phyloP scores from a whole-genome alignment of 2,329 filamentous ascomycete species.

The Ceratocystis diversiconidia region DNA sequence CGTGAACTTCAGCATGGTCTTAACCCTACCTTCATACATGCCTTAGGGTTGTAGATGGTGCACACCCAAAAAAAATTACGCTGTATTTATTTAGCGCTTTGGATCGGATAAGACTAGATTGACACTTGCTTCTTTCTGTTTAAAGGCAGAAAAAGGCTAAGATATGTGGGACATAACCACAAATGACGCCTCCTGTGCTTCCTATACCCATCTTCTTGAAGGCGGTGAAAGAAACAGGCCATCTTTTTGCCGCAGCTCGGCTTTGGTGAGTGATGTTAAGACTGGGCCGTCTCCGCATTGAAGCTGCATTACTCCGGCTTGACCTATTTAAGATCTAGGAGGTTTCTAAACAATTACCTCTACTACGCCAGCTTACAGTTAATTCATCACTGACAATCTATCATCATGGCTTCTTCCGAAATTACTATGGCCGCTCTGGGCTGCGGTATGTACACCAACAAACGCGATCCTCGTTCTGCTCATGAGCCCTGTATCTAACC shows the following conservation, averaged over 20 bases:
- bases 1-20: background rate
- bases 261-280: background rate
- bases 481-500: conserved; percentile 9
- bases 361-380: background rate
- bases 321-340: background rate
- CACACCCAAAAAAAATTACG: background rate
- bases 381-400: background rate
- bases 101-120: conserved; percentile 8
- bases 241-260: conserved; percentile 4
- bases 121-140: background rate
- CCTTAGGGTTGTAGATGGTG: background rate
- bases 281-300: conserved; percentile 14
- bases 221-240: conserved; percentile 14
- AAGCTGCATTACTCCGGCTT: background rate
- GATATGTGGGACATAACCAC: background rate
- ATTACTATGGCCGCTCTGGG: conserved; percentile 69
- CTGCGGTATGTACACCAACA: conserved; percentile 41
- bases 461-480: background rate
- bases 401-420: conserved; percentile 22
- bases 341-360: background rate
- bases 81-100: conserved; percentile 6
- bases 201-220: background rate
- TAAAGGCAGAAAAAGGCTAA: no score
- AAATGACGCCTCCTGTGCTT: background rate
- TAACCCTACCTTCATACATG: background rate